Percentiles rank a stretch among this genome's conserved stretches.
Evolutionary conservation across 257 asterid species (phyloP).

Genomic region (Salvia rosmarinus): DNA sequence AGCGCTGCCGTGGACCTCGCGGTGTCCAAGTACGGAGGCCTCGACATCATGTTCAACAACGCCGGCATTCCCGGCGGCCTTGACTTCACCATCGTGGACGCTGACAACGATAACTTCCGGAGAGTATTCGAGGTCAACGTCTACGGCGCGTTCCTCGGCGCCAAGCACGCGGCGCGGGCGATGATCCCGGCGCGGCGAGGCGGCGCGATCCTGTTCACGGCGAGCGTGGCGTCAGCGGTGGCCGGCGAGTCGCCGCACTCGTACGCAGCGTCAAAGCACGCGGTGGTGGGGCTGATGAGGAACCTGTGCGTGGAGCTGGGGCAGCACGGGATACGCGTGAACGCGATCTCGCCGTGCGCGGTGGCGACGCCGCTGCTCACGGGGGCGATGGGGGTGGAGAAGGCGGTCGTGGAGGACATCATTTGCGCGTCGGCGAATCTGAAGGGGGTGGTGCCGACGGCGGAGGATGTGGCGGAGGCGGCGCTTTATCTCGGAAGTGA

Average conservation of each 20-base stretch:
- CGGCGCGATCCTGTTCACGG: constrained; percentile 58
- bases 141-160: constrained; percentile 64
- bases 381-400: constrained; percentile 50
- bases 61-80: constrained; percentile 69
- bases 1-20: constrained; percentile 45
- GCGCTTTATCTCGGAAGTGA: constrained; percentile 69
- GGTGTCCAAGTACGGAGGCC: constrained; percentile 50
- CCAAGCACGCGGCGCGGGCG: constrained; percentile 71
- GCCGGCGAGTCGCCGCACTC: constrained; percentile 70
- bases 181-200: constrained; percentile 80
- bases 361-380: constrained; percentile 70
- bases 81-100: constrained; percentile 52
- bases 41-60: constrained; percentile 83
- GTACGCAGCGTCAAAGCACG: constrained; percentile 68
- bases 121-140: constrained; percentile 73
- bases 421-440: constrained; percentile 56
- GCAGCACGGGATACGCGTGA: constrained; percentile 66
- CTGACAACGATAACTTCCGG: constrained; percentile 59
- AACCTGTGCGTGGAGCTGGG: constrained; percentile 77
- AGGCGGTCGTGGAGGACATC: constrained; percentile 52
- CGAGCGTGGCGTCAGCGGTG: constrained; percentile 59
- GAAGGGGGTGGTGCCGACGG: constrained; percentile 61
- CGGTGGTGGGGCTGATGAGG: constrained; percentile 70
- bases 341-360: constrained; percentile 73
- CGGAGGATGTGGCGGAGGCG: constrained; percentile 85